Base-by-base conservation (phyloP, 345 rosid genomes). In the Cardamine occulta region DNA sequence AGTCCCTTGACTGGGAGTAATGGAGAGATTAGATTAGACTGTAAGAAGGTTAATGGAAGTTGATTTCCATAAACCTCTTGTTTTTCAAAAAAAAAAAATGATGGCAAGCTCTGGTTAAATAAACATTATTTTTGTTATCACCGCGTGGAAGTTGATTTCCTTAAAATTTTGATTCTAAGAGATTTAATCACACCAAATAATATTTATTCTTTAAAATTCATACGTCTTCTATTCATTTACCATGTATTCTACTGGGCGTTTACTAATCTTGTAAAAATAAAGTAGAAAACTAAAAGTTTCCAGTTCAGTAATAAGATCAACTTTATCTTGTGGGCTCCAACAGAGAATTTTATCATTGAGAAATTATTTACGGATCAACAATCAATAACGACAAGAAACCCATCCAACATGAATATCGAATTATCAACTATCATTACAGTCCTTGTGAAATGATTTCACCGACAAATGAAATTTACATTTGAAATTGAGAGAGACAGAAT, bases 1-100 rank as follows among this genome's bases (percentile, higher is more conserved):
- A 72, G 83, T 67, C 74, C 75, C 0, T 74, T 86, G 26, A 82
- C 92, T 0, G 89, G 92, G n/a, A 80, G 51, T 31, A 69, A 28
- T 13, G 89, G 92, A 23, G 89, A 89, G 79, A 76, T 89, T 59
- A 87, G 92, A 71, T 44, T 24, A 72, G 83, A 83, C 18, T 89
- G 95, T 78, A 81, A 85, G 3, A 71, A 49, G 29, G 89, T 86
- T 57, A 86, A 87, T 48, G 80, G 66, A 62, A 61, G 72, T 74
- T 74, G 8, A 74, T 56, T 64, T 56, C 58, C 58, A 32, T 44
- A 8, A 28, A 63, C 6, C 55, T 63, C 34, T 9, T 44, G 17
- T 44, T 48, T 31, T 29, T 29, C 61, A 28, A 57, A 31, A 21
- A 21, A 21, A 21, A n/a, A 57, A 2, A 0, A n/a, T 6, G 15